phyloP scores from a whole-genome alignment of 352 stramenopile species.

The Ophiocytium majus region DNA sequence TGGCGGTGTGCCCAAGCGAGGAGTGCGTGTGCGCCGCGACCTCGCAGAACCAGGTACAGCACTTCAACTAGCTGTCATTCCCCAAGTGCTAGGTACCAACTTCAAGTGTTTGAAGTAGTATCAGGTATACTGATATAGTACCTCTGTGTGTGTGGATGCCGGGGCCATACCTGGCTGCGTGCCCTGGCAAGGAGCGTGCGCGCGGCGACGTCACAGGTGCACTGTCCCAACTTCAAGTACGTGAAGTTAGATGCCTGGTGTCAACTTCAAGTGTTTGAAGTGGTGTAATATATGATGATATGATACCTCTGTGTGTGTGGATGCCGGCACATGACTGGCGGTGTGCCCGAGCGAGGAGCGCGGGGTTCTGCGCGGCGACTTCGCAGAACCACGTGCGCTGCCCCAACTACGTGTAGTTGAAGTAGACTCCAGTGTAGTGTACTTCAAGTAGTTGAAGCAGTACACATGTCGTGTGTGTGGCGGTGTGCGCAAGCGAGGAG shows the following conservation, averaged over 20 bases:
- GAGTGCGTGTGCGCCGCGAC: conserved; percentile 53
- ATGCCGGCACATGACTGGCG: conserved; percentile 43
- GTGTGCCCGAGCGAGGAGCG: conserved; percentile 58
- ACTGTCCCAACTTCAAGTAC: conserved; percentile 30
- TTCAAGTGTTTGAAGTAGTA: no score
- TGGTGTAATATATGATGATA: no score
- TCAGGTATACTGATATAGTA: no score
- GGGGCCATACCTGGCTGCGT: conserved; percentile 50
- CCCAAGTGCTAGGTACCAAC: conserved; percentile 10
- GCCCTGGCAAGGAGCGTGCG: conserved; percentile 56
- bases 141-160: no score
- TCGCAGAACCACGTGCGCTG: conserved; percentile 56
- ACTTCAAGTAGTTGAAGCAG: no score
- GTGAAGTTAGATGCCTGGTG: conserved; percentile 22
- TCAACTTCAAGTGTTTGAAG: conserved; percentile 30
- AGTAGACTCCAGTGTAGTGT: no score
- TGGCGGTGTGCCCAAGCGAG: conserved; percentile 58
- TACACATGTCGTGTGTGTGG: no score
- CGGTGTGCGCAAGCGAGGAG: no score
- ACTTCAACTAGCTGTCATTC: conserved; percentile 22
- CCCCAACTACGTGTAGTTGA: no score
- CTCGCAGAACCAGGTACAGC: conserved; percentile 55
- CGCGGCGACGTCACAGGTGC: conserved; percentile 52
- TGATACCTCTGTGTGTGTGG: no score
- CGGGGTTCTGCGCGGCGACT: conserved; percentile 47